Evolutionary conservation across 2,329 filamentous ascomycete genomes (phyloP).

Genomic region (Boeremia lycopersici): DNA sequence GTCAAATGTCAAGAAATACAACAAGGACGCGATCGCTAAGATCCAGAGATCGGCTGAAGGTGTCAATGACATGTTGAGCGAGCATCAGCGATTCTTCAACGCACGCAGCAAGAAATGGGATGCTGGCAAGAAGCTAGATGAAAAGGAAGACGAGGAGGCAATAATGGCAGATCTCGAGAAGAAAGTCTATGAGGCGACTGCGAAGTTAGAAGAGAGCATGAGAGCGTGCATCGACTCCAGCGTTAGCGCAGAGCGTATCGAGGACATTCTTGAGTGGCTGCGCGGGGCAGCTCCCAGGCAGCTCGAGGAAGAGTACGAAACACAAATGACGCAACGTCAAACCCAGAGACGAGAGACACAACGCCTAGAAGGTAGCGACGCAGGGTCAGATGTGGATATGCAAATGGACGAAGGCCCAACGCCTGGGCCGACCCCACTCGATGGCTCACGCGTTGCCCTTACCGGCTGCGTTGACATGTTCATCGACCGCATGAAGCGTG

Average conservation of each 20-base stretch:
- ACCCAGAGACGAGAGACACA: conserved; percentile 28
- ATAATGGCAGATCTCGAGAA: conserved; percentile 49
- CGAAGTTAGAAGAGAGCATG: conserved; percentile 63
- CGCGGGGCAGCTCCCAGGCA: conserved; percentile 41
- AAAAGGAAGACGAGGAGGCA: conserved; percentile 47
- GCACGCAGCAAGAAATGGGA: conserved; percentile 44
- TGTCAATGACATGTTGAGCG: conserved; percentile 62
- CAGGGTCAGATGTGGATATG: conserved; percentile 42
- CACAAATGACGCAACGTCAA: conserved; percentile 46
- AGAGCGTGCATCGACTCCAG: conserved; percentile 64
- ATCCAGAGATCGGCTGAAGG: conserved; percentile 58
- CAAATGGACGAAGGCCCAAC: conserved; percentile 47
- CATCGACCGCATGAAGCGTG: conserved; percentile 44
- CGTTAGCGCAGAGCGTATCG: conserved; percentile 53
- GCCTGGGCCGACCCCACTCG: conserved; percentile 47
- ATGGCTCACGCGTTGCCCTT: conserved; percentile 39
- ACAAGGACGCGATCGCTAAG: conserved; percentile 53
- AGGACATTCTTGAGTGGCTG: conserved; percentile 53
- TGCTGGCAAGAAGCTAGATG: conserved; percentile 42
- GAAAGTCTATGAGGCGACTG: conserved; percentile 59
- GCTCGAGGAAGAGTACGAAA: conserved; percentile 37
- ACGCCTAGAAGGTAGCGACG: conserved; percentile 22
- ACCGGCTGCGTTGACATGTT: conserved; percentile 48
- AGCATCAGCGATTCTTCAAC: conserved; percentile 46
- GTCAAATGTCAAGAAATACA: conserved; percentile 54